Conservation (phyloP, 805 yeast genomes). For the Saturnispora saitoi region DNA sequence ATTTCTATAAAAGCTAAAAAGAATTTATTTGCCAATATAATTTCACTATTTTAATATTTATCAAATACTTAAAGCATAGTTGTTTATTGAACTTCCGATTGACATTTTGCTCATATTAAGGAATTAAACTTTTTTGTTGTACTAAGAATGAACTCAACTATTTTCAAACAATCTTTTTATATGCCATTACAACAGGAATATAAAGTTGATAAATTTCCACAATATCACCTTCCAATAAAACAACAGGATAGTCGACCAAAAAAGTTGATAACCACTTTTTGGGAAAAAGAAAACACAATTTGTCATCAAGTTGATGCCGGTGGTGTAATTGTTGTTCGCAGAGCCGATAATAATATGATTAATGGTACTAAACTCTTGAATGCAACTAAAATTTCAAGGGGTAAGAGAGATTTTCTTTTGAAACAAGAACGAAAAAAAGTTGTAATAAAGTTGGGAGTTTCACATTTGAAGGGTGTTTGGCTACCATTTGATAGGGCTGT, state of each 20-base stretch:
- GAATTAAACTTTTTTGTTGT: neutral
- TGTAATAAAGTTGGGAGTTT: constrained; percentile 69
- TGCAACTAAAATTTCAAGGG: constrained; percentile 67
- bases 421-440: constrained; percentile 58
- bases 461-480: constrained; percentile 72
- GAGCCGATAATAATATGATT: constrained; percentile 67
- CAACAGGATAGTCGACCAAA: neutral
- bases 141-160: neutral
- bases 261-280: constrained; percentile 44
- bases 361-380: constrained; percentile 62
- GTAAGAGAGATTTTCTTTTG: constrained; percentile 61
- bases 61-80: too few species aligned
- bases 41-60: too few species aligned
- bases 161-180: neutral
- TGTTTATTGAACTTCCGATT: too few species aligned
- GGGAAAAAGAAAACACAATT: constrained; percentile 67
- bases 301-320: constrained; percentile 68
- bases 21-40: too few species aligned
- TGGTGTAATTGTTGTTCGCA: constrained; percentile 55
- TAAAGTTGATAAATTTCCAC: neutral
- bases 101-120: neutral
- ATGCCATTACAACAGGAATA: neutral
- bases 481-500: constrained; percentile 65
- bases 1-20: too few species aligned
- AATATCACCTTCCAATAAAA: neutral